Evolutionary conservation across 2,329 filamentous ascomycete genomes (phyloP).

Genomic region (Fusarium citri): DNA sequence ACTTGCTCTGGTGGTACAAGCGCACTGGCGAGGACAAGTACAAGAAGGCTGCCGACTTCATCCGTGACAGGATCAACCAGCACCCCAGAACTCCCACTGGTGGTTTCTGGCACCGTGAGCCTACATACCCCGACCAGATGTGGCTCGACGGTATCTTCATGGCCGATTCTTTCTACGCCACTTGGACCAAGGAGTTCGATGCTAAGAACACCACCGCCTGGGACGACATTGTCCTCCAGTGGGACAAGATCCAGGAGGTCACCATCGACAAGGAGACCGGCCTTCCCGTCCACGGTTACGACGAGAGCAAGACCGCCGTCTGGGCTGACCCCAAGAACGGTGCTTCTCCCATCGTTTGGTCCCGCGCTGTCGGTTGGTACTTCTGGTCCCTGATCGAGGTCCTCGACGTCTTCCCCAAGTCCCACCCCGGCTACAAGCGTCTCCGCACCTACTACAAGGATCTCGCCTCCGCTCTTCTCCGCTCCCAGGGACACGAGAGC

Average conservation of each 20-base stretch:
- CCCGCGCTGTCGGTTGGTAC: conserved; percentile 66
- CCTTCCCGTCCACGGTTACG: conserved; percentile 66
- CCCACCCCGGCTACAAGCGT: conserved; percentile 51
- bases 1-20: conserved; percentile 62
- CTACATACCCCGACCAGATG: conserved; percentile 60
- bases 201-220: conserved; percentile 54
- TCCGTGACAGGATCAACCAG: conserved; percentile 59
- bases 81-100: conserved; percentile 63
- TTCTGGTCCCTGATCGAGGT: conserved; percentile 63
- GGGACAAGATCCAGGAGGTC: conserved; percentile 58
- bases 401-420: conserved; percentile 58
- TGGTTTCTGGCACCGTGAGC: conserved; percentile 64
- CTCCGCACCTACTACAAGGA: conserved; percentile 52
- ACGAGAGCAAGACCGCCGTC: conserved; percentile 58
- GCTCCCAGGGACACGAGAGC: conserved; percentile 54
- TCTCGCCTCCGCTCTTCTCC: conserved; percentile 42
- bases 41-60: conserved; percentile 58
- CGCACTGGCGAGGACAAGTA: conserved; percentile 60
- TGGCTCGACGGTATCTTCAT: conserved; percentile 67
- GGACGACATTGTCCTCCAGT: conserved; percentile 59
- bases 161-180: conserved; percentile 59
- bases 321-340: conserved; percentile 65
- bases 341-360: conserved; percentile 65
- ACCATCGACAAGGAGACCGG: conserved; percentile 53
- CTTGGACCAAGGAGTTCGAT: conserved; percentile 55